Conservation (phyloP, 2,329 filamentous ascomycete species). For the Herpotrichia juniperi region DNA sequence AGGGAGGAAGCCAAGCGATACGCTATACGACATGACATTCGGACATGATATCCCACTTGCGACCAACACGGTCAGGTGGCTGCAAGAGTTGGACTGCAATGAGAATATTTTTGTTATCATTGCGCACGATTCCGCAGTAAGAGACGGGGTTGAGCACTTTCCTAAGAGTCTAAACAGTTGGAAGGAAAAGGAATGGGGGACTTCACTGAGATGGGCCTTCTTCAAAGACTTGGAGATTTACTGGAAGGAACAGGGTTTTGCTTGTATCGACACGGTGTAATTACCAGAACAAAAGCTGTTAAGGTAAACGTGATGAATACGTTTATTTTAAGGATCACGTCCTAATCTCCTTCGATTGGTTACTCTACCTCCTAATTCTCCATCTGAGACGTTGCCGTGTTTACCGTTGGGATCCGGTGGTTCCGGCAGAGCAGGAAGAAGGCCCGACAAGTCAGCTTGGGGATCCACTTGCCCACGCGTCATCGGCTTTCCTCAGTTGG, state of each 20-base stretch:
- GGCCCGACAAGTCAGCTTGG: not conserved
- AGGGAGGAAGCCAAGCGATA: slow-evolving; percentile 11
- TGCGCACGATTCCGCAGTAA: slow-evolving; percentile 33
- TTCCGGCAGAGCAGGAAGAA: not conserved
- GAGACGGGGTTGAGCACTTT: slow-evolving; percentile 30
- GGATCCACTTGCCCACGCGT: not conserved
- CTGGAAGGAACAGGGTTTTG: slow-evolving; percentile 19
- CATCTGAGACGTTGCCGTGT: not conserved
- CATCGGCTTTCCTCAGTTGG: not conserved
- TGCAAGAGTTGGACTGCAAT: slow-evolving; percentile 30
- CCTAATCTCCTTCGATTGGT: not conserved
- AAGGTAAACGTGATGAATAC: not conserved
- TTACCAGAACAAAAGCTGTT: not conserved
- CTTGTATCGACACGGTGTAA: not conserved
- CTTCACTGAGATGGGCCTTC: slow-evolving; percentile 30
- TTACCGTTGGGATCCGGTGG: not conserved
- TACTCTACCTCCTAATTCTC: not conserved
- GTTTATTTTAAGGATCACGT: not conserved
- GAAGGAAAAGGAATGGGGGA: slow-evolving; percentile 31
- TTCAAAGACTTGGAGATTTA: slow-evolving; percentile 25
- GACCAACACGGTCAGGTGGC: slow-evolving; percentile 21
- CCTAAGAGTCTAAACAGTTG: slow-evolving; percentile 30
- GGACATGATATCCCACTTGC: slow-evolving; percentile 25
- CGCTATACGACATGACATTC: slow-evolving; percentile 24
- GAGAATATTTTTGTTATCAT: slow-evolving; percentile 32